Evolutionary conservation across 192 early-diverging fungal genomes (phyloP).

Genomic region (Backusella psychrophila): DNA sequence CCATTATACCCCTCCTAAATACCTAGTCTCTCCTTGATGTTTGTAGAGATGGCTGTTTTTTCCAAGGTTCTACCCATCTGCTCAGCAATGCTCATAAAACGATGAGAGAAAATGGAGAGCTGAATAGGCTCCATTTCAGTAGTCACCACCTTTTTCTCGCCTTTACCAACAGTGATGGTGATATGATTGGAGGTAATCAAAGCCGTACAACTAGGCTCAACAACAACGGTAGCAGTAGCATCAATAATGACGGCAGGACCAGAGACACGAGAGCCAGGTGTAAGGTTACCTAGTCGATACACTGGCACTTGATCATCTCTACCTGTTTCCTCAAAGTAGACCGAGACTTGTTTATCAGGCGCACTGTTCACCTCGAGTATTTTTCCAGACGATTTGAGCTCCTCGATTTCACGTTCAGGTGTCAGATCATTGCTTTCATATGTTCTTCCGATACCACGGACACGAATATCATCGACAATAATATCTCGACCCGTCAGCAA

Average conservation of each 20-base stretch:
- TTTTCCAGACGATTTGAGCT: conserved; percentile 21
- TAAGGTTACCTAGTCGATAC: conserved; percentile 61
- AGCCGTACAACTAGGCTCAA: conserved; percentile 80
- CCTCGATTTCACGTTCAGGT: conserved; percentile 40
- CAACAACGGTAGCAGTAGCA: conserved; percentile 80
- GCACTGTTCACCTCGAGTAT: conserved; percentile 16
- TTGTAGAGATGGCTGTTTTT: conserved; percentile 93
- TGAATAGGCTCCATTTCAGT: conserved; percentile 84
- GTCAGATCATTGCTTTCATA: conserved; percentile 29
- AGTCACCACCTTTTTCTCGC: conserved; percentile 37
- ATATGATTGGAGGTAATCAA: conserved; percentile 71
- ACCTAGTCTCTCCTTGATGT: conserved; percentile 93
- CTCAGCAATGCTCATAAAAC: conserved; percentile 98
- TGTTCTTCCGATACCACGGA: conserved; percentile 77
- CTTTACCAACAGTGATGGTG: conserved; percentile 51
- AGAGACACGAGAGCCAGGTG: conserved; percentile 60
- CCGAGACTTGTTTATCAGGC: conserved; percentile 45
- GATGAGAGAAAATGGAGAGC: conserved; percentile 89
- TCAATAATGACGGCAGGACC: conserved; percentile 95
- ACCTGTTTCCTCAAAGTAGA: conserved; percentile 76
- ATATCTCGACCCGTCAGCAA: conserved; percentile 77
- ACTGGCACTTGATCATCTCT: conserved; percentile 68
- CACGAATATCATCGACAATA: conserved; percentile 89
- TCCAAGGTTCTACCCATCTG: conserved; percentile 96
- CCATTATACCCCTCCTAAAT: no score